Percentiles rank a stretch among this genome's conserved stretches.
These are phyloP conservation scores for Cystobasidium pallidum DNA, from an alignment of 1,284 basidiomycete species.

Conservation along the genomic window DNA sequence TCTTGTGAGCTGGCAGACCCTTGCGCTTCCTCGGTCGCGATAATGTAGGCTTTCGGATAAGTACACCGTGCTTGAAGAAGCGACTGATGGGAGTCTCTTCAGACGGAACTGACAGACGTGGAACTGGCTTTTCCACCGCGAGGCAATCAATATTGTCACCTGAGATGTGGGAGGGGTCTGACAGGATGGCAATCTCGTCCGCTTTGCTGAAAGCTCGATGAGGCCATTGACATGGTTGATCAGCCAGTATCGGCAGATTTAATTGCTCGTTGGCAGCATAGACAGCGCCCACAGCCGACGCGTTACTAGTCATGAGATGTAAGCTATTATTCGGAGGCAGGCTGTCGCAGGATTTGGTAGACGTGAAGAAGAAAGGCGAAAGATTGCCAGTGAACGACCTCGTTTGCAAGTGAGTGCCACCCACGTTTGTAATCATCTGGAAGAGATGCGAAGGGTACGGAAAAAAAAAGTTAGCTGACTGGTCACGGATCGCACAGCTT, in stretches of 20 bases:
- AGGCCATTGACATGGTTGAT: neutral
- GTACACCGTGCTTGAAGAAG: constrained; percentile 28
- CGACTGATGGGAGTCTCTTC: constrained; percentile 16
- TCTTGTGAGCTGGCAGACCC: constrained; percentile 2
- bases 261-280: neutral
- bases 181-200: neutral
- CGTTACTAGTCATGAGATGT: constrained; percentile 1
- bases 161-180: neutral
- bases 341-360: neutral
- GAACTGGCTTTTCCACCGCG: neutral
- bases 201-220: neutral
- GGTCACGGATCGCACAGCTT: neutral
- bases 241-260: too few relatives aligned
- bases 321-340: neutral
- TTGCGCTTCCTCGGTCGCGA: constrained; percentile 20
- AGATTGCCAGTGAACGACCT: too few relatives aligned
- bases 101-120: neutral
- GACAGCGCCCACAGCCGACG: too few relatives aligned
- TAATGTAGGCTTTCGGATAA: constrained; percentile 17
- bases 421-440: neutral
- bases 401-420: neutral
- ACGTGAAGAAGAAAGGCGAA: neutral
- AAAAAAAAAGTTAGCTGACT: neutral
- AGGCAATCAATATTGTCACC: neutral
- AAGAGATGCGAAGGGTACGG: neutral